A percentile compares a stretch with the other conserved stretches of the same genome.
Conservation (phyloP, 306 rosid species). For the Trichosanthes cucumerina region DNA sequence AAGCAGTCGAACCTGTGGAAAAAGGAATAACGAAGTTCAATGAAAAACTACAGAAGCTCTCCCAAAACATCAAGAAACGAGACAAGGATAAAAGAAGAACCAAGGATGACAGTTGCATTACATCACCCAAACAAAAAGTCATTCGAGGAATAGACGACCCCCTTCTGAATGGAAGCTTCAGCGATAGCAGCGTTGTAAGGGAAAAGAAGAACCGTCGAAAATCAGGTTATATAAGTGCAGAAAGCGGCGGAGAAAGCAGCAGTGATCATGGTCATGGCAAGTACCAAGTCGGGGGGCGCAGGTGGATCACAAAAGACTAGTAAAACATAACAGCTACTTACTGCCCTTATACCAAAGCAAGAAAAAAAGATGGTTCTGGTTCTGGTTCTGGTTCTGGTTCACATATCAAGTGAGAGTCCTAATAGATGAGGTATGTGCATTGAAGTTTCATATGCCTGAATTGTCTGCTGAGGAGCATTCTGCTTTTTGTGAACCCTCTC, state of each 20-base stretch:
- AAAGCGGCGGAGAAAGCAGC: constrained; percentile 97
- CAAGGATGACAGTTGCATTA: constrained; percentile 74
- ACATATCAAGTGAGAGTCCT: not conserved
- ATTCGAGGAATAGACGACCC: constrained; percentile 98
- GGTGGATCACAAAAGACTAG: constrained; percentile 93
- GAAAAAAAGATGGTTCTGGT: not conserved
- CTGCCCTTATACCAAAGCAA: not conserved
- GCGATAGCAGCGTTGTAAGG: constrained; percentile 62
- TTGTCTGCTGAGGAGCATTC: not conserved
- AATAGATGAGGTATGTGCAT: not conserved
- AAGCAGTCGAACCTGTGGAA: constrained; percentile 94
- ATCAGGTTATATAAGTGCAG: constrained; percentile 71
- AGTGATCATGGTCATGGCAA: constrained; percentile 71
- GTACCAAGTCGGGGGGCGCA: constrained; percentile 65
- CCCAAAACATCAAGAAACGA: constrained; percentile 76
- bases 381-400: constrained; percentile 6
- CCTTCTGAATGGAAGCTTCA: constrained; percentile 67
- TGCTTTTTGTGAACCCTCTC: not conserved
- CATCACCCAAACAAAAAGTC: constrained; percentile 49
- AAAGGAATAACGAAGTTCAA: constrained; percentile 84
- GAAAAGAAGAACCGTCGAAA: constrained; percentile 74
- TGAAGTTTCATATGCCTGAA: not conserved
- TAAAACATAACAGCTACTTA: constrained; percentile 6
- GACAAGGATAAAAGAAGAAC: constrained; percentile 75
- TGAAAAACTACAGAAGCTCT: constrained; percentile 63